phyloP scores from a whole-genome alignment of 352 stramenopile species.

The Phytophthora fragariae region DNA sequence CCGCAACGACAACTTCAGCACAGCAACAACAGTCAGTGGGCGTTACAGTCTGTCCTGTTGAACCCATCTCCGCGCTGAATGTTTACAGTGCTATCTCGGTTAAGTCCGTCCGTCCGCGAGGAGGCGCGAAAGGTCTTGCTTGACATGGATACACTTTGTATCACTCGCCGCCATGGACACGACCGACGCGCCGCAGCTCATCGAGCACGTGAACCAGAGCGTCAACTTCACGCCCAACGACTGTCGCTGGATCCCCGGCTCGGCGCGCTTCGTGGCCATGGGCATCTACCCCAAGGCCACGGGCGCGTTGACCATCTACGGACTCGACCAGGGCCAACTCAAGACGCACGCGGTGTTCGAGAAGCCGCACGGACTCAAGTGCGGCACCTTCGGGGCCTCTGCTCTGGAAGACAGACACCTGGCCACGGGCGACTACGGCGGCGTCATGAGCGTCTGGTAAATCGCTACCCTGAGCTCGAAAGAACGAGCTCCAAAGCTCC shows the following conservation, averaged over 20 bases:
- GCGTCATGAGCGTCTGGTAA: conserved; percentile 81
- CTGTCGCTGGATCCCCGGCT: conserved; percentile 95
- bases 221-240: conserved; percentile 96
- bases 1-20: neutral
- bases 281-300: conserved; percentile 95
- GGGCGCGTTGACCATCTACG: conserved; percentile 92
- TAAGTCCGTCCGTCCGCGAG: conserved; percentile 14
- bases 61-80: neutral
- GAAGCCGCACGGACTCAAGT: conserved; percentile 95
- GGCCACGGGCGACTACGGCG: conserved; percentile 81
- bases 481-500: conserved; percentile 9
- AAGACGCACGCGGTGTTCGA: conserved; percentile 75
- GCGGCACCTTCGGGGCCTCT: conserved; percentile 95
- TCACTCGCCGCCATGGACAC: conserved; percentile 87
- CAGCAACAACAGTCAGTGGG: too few species aligned
- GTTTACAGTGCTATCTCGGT: neutral
- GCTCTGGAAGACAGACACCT: conserved; percentile 90
- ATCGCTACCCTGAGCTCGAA: neutral
- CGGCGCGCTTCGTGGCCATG: conserved; percentile 92
- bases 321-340: conserved; percentile 90
- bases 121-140: conserved; percentile 11
- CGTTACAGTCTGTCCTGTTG: neutral
- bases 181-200: conserved; percentile 96
- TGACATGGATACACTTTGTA: conserved; percentile 31
- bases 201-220: conserved; percentile 95